Base-by-base conservation (phyloP, 2,329 filamentous ascomycete genomes). In the Aspergillus clavatus region DNA sequence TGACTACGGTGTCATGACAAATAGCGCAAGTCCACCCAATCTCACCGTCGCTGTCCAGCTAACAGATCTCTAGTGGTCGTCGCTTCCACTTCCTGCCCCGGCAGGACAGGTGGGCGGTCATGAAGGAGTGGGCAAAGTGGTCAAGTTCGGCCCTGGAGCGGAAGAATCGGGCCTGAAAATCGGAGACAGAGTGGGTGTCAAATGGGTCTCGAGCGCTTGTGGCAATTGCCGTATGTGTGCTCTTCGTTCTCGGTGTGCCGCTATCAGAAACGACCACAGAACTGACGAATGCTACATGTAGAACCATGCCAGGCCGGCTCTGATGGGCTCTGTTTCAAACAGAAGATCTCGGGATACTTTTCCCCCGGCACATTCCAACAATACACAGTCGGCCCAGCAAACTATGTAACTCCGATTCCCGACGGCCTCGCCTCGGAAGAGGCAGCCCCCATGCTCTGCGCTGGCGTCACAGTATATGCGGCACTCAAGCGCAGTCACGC, bases 351-450 rank as follows among this genome's bases (percentile, higher is more conserved):
- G 0, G 83, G 83, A 4, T 86, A 85, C 67, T 84, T 80, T 61
- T 80, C 77, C 0, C 83, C 83, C 0, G 83, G 83, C 28, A 87
- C 83, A n/a, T 87, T 86, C 61, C 83, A 86, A 60, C 81, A 86
- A 66, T 87, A 86, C 57, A 77, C 77, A 14, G 60, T 84, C 12
- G 77, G 75, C 0, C 80, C 81, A 7, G 82, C 82, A 3, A 76
- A 78, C 65, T 86, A 87, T 61, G 83, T 86, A 2, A 86, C 83
- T 0, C 81, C 81, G 2, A 85, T 87, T 53, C 83, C 83, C 2
- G 81, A 83, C 4, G 67, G 62, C 3, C 65, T 87, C 14, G 64
- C 73, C 33, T 81, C 78, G 7, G 81, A 78, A 40, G 72, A 73
- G 19, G 83, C 83, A 0, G 83, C 83, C 1, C 83, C 82, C 1